These are phyloP conservation scores for Tolypocladium ovalisporum DNA, from an alignment of 2,329 filamentous ascomycete genomes.

Conservation along the genomic window DNA sequence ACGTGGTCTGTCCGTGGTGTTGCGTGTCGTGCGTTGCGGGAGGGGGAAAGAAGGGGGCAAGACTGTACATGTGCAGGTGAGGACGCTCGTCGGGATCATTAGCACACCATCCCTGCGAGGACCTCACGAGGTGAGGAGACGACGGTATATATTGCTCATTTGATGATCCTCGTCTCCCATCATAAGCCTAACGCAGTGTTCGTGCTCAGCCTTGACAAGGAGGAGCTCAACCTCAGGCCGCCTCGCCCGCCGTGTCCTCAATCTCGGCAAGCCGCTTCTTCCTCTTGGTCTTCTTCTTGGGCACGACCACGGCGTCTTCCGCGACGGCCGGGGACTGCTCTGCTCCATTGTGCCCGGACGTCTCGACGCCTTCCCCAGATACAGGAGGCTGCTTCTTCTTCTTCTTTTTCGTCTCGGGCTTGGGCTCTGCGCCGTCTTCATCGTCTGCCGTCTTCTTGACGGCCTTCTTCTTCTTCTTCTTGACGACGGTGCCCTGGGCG, in stretches of 20 bases:
- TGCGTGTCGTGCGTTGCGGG: not conserved
- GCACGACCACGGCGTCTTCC: conserved; percentile 16
- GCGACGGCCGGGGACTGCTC: not conserved
- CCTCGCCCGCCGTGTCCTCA: conserved; percentile 10
- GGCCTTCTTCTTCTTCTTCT: conserved; percentile 54
- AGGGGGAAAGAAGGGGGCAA: not conserved
- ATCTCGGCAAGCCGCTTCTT: conserved; percentile 22
- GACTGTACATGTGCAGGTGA: not conserved
- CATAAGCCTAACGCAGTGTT: not conserved
- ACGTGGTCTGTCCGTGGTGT: not conserved
- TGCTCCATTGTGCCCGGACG: not conserved
- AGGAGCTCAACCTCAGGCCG: not conserved
- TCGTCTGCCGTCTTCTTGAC: conserved; percentile 30
- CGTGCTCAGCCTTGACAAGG: not conserved
- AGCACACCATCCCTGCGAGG: not conserved
- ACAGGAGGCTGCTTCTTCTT: conserved; percentile 16
- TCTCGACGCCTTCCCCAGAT: not conserved
- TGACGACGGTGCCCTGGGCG: conserved; percentile 53
- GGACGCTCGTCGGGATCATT: not conserved
- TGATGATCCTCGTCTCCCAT: not conserved
- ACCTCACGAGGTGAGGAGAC: not conserved
- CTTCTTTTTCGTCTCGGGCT: conserved; percentile 39
- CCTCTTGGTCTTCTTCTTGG: conserved; percentile 40
- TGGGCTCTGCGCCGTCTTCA: conserved; percentile 21
- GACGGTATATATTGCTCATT: not conserved